These are phyloP conservation scores for Cryptococcus hybrid DNA, from an alignment of 1,284 basidiomycete genomes.

Conservation along the genomic window DNA sequence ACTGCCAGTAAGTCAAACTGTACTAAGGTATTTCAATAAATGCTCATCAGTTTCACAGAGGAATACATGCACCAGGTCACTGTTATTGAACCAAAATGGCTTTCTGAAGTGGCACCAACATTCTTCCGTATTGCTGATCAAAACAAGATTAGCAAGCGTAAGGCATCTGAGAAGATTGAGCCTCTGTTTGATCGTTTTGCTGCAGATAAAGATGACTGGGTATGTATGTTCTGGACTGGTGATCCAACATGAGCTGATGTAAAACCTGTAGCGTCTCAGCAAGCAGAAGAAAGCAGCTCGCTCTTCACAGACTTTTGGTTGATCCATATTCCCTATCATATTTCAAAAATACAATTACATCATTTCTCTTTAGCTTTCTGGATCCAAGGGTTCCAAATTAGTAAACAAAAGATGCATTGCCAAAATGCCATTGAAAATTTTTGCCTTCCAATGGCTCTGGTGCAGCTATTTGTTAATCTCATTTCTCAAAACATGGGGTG, in stretches of 20 bases:
- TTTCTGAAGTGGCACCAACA: constrained; percentile 90
- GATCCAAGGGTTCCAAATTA: no score
- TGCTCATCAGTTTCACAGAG: constrained; percentile 31
- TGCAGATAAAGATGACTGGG: constrained; percentile 53
- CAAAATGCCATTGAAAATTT: no score
- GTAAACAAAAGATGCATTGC: no score
- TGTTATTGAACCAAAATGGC: constrained; percentile 97
- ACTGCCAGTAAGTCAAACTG: constrained; percentile 57
- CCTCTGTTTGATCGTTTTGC: constrained; percentile 57
- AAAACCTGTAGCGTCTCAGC: constrained; percentile 36
- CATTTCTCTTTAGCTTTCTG: no score
- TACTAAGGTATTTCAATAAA: not conserved
- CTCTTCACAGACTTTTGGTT: constrained; percentile 46
- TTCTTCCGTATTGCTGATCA: constrained; percentile 98
- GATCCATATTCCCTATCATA: no score
- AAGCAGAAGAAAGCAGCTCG: constrained; percentile 48
- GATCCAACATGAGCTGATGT: not conserved
- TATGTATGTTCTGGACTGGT: constrained; percentile 18
- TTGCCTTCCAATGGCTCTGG: no score
- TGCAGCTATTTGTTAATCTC: no score
- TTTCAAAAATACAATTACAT: no score
- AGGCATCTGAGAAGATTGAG: constrained; percentile 96
- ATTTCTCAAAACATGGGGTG: no score
- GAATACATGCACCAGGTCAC: constrained; percentile 96
- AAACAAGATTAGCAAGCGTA: constrained; percentile 95